A percentile compares a stretch with the other conserved stretches of the same genome.
Evolutionary conservation across 805 yeast species (phyloP).

Genomic region (Nakazawaea siamensis): DNA sequence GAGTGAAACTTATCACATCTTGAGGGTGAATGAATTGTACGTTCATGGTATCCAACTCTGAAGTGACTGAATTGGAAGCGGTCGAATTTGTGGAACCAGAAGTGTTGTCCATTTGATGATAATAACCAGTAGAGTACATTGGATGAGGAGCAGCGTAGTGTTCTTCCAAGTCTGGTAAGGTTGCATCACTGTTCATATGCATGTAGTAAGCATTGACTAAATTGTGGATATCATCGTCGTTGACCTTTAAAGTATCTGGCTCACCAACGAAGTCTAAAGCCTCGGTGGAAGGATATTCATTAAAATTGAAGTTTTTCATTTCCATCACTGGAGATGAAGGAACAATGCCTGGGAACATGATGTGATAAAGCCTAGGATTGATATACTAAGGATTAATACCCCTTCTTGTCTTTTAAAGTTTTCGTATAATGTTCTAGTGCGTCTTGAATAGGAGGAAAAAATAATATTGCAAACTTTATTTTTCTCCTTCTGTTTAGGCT

Average conservation of each 20-base stretch:
- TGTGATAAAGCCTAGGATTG: too few species aligned
- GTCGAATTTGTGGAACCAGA: slow-evolving; percentile 3
- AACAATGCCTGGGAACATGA: slow-evolving; percentile 7
- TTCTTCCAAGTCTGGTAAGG: slow-evolving; percentile 3
- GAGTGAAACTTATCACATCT: slow-evolving; percentile 16
- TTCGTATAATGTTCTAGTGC: too few species aligned
- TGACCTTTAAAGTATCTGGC: background rate
- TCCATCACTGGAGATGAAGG: slow-evolving; percentile 9
- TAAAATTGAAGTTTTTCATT: slow-evolving; percentile 2
- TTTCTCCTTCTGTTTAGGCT: too few species aligned
- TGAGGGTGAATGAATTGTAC: slow-evolving; percentile 11
- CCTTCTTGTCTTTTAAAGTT: too few species aligned
- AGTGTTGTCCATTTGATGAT: slow-evolving; percentile 5
- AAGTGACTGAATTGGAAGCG: slow-evolving; percentile 4
- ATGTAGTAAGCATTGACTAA: slow-evolving; percentile 2
- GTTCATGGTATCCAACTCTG: slow-evolving; percentile 9
- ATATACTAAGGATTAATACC: too few species aligned
- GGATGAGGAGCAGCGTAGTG: background rate
- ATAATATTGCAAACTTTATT: too few species aligned
- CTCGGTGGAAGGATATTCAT: too few species aligned
- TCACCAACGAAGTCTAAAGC: background rate
- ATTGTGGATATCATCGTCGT: background rate
- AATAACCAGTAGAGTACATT: background rate
- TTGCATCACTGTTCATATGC: too few species aligned
- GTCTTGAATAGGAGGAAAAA: too few species aligned